Conservation (phyloP, 352 stramenopile species). For the Hyaloperonospora arabidopsidis region DNA sequence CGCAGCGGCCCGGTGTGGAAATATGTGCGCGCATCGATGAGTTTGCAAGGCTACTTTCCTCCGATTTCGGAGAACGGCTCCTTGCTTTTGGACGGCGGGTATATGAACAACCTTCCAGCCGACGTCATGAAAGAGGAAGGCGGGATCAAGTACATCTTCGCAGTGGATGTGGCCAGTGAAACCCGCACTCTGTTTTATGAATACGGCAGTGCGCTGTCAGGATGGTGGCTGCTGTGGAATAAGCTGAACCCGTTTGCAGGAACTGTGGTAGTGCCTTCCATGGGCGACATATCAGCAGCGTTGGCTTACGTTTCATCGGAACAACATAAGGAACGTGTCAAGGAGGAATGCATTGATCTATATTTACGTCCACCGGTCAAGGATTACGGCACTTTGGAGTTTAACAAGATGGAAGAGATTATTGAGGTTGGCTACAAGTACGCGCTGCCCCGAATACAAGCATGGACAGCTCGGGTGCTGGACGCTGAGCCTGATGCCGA, state of each 20-base stretch:
- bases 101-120: constrained; percentile 91
- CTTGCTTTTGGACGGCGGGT: constrained; percentile 85
- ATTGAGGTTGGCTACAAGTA: constrained; percentile 82
- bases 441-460: constrained; percentile 58
- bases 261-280: constrained; percentile 85
- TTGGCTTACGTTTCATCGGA: constrained; percentile 87
- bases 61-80: constrained; percentile 85
- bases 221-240: constrained; percentile 89
- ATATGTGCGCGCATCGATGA: constrained; percentile 89
- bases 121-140: constrained; percentile 88
- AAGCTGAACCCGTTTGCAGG: constrained; percentile 86
- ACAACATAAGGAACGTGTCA: constrained; percentile 82
- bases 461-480: constrained; percentile 49
- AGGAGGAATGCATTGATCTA: constrained; percentile 79
- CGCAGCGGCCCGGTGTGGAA: constrained; percentile 83
- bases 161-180: constrained; percentile 85
- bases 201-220: constrained; percentile 75
- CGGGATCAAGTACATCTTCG: constrained; percentile 85
- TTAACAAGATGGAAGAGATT: constrained; percentile 89
- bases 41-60: constrained; percentile 86
- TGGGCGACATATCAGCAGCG: constrained; percentile 86
- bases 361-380: constrained; percentile 86
- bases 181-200: constrained; percentile 63
- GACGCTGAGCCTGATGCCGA: constrained; percentile 53
- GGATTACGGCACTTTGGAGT: constrained; percentile 87